Evolutionary conservation across 345 rosid genomes (phyloP), one percentile per base, ranked within the genome.

Genomic region (Camelina hispida): DNA sequence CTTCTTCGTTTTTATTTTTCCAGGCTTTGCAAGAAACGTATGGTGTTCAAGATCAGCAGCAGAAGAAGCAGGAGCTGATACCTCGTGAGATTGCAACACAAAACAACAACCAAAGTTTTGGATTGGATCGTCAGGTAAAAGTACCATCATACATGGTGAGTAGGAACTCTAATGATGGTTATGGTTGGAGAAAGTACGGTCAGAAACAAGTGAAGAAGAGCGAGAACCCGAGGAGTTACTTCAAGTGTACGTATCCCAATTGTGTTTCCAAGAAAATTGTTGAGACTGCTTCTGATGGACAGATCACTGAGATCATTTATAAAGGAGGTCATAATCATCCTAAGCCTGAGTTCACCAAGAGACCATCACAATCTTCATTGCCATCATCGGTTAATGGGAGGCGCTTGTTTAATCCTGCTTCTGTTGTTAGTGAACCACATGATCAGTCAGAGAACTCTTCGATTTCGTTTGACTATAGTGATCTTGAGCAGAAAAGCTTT

Each of bases 131-230:
- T 51, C 74, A 78, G 60, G 25, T 73, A 59, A 46, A 55, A 34
- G 14, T 71, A 23, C 73, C 34, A 22, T 74, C 78, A 66, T 79
- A 61, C 44, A 83, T 87, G 74, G 95, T 82, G 68, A 84, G 79
- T 68, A 86, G 84, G 60, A 87, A 78, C 80, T 83, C 97, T 9
- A 96, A 89, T 16, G 99, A 95, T 77, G 99, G 98, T 35, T 94
- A 88, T 76, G 90, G 93, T 50, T 94, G 98, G 97, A 84, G 97
- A 52, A 94, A 94, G 80, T 95, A 95, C 60, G 99, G 99, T 7
- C 97, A 95, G 74, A 95, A 92, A 70, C 95, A 90, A 78, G 97
- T 92, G 71, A 95, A 95, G 81, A 97, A 96, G 66, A 95, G 97
- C 57, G 97, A 92, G 58, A 95, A 95, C 73, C 99, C 97, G 11